phyloP scores from a whole-genome alignment of 1,284 basidiomycete species.

The Hymenochaete sp. region DNA sequence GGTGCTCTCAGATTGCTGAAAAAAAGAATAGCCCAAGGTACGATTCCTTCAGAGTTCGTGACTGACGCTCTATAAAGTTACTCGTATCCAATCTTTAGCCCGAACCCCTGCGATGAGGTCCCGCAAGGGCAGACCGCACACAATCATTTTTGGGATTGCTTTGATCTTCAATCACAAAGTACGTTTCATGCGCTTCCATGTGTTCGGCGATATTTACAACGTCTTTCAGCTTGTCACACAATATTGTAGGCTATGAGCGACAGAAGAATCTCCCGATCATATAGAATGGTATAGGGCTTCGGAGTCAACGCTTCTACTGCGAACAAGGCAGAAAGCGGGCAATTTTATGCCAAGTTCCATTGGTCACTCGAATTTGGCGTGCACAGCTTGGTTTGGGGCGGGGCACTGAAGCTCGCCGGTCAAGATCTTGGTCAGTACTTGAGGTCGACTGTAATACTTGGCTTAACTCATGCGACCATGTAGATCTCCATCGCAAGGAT shows the following conservation, averaged over 20 bases:
- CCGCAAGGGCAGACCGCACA: conserved; percentile 56
- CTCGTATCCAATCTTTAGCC: too few relatives aligned
- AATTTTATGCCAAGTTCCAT: conserved; percentile 81
- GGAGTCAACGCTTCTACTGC: conserved; percentile 78
- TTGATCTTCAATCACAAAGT: conserved; percentile 55
- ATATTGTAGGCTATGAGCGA: conserved; percentile 80
- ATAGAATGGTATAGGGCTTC: conserved; percentile 82
- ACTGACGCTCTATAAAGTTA: too few relatives aligned
- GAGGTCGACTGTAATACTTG: background rate
- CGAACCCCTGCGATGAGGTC: conserved; percentile 72
- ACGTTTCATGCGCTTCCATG: conserved; percentile 19
- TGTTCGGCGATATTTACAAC: conserved; percentile 3
- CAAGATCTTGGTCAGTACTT: conserved; percentile 54
- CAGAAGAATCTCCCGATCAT: conserved; percentile 71
- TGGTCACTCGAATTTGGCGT: conserved; percentile 75
- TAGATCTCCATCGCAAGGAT: conserved; percentile 76
- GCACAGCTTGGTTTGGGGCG: conserved; percentile 80
- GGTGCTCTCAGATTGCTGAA: too few relatives aligned
- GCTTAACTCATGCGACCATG: conserved; percentile 4
- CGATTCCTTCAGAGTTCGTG: too few relatives aligned
- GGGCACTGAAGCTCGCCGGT: conserved; percentile 73
- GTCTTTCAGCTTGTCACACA: conserved; percentile 59
- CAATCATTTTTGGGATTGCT: conserved; percentile 82
- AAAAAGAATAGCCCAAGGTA: too few relatives aligned
- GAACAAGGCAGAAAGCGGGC: conserved; percentile 54